These are phyloP conservation scores for Sonneratia alba DNA, from an alignment of 345 rosid genomes.

Conservation along the genomic window DNA sequence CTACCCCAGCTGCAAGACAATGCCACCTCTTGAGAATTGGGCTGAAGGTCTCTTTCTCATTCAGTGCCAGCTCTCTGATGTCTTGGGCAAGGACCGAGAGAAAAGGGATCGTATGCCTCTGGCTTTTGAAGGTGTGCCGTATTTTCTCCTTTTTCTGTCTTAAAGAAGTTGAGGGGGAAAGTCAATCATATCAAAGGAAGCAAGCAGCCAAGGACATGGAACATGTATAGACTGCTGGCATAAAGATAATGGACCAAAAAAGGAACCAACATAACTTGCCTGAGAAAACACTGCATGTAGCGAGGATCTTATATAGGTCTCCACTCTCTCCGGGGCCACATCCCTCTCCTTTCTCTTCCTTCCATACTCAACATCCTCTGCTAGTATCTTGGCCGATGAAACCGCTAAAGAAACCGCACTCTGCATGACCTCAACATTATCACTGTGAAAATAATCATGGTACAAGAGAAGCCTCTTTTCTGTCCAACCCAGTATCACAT, in stretches of 20 bases:
- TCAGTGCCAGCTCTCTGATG: slow-evolving; percentile 62
- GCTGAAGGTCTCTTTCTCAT: slow-evolving; percentile 74
- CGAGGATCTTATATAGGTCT: slow-evolving; percentile 74
- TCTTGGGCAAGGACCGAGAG: slow-evolving; percentile 86
- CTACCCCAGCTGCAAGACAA: slow-evolving; percentile 84
- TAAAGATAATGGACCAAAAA: background rate
- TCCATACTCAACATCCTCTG: slow-evolving; percentile 52
- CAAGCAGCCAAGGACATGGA: background rate
- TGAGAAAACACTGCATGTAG: slow-evolving; percentile 62
- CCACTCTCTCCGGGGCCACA: slow-evolving; percentile 52
- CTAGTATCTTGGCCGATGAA: slow-evolving; percentile 56
- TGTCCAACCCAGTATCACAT: slow-evolving; percentile 62
- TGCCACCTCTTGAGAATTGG: slow-evolving; percentile 93
- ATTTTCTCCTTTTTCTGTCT: slow-evolving; percentile 65
- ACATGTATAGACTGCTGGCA: background rate
- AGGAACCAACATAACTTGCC: slow-evolving; percentile 31
- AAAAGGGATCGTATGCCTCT: slow-evolving; percentile 52
- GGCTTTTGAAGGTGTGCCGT: slow-evolving; percentile 44
- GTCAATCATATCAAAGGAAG: slow-evolving; percentile 9
- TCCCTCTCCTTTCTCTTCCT: slow-evolving; percentile 50
- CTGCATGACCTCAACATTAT: slow-evolving; percentile 63
- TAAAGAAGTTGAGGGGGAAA: slow-evolving; percentile 14
- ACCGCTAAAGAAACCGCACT: slow-evolving; percentile 57
- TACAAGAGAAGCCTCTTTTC: slow-evolving; percentile 77
- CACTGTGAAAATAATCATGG: slow-evolving; percentile 64